Evolutionary conservation across 345 rosid genomes (phyloP), one percentile per base, ranked within the genome.

Genomic region (Cardamine chenopodiifolia): DNA sequence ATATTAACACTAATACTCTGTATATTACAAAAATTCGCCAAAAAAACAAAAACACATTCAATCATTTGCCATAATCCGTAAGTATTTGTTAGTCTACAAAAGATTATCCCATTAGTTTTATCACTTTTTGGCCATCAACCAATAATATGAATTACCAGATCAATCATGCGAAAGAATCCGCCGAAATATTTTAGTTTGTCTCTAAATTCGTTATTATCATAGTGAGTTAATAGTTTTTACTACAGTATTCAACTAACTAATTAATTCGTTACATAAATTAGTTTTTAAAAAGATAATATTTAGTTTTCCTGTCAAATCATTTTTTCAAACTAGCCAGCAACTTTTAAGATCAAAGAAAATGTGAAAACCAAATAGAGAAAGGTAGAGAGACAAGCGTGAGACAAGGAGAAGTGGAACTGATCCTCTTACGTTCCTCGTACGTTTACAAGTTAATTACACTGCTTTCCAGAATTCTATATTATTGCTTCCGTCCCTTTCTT

Each of bases 361-460:
- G 32, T 18, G 53, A 19, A 71, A 29, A 8, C 22, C 8, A 29
- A 28, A 68, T 23, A 39, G 57, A 34, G 17, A 20, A 57, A 55
- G 28, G 48, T 34, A 22, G 61, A 28, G 59, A 15, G 57, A 17
- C 13, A 63, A 50, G 67, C 34, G 70, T 62, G 67, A 72, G 56
- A 37, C 57, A 57, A 61, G 54, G 64, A 37, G 70, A 54, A 62
- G 70, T 72, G 76, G 76, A 72, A 62, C 70, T 72, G 76, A 72
- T 72, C 49, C 28, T 49, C 68, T 71, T 71, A 48, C 49, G 68
- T 72, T 72, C 70, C 70, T 72, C 53, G 76, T 62, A 72, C 69
- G 76, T 62, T 72, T 72, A 62, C 76, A 50, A 62, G 17, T 62
- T 35, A 35, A 35, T 35, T 52, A 54, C 55, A 62, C 29, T 60